Percentiles rank a stretch among this genome's conserved stretches.
phyloP scores from a whole-genome alignment of 305 asterid genomes.

The Andrographis paniculata region DNA sequence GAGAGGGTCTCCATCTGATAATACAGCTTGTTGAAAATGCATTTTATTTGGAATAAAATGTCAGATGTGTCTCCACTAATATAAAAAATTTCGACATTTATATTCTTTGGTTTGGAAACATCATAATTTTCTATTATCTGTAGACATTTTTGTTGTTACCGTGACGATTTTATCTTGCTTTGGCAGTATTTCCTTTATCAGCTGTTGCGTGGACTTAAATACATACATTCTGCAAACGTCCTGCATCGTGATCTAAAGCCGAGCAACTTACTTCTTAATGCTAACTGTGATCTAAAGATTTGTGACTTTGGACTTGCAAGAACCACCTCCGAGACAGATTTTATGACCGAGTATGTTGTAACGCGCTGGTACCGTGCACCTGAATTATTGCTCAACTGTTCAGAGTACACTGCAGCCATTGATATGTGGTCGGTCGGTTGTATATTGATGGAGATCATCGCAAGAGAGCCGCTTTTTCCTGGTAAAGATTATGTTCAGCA shows the following conservation, averaged over 20 bases:
- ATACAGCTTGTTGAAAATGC: no score
- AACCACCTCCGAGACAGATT: slow-evolving; percentile 51
- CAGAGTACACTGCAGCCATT: no score
- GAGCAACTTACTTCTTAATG: slow-evolving; percentile 32
- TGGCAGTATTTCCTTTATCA: slow-evolving; percentile 52
- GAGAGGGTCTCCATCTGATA: no score
- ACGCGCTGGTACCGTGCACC: slow-evolving; percentile 64
- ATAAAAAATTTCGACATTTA: no score
- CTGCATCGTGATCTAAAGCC: slow-evolving; percentile 35
- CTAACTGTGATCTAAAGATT: slow-evolving; percentile 56
- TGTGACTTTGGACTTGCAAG: slow-evolving; percentile 64
- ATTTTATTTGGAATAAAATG: no score
- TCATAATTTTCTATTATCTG: not conserved
- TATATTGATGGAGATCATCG: slow-evolving; percentile 43
- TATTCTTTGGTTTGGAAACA: not conserved
- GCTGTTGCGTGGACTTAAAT: slow-evolving; percentile 47
- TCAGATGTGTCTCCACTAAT: no score
- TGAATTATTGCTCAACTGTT: slow-evolving; percentile 48
- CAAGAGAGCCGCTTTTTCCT: slow-evolving; percentile 48
- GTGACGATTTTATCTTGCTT: not conserved
- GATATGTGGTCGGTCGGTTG: slow-evolving; percentile 62
- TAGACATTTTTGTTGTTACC: not conserved
- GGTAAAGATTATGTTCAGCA: slow-evolving; percentile 61
- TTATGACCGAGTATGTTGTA: slow-evolving; percentile 58
- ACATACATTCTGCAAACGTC: slow-evolving; percentile 49